A percentile compares a stretch with the other conserved stretches of the same genome.
These are phyloP conservation scores for Microcos paniculata DNA, from an alignment of 345 rosid genomes.

Conservation along the genomic window DNA sequence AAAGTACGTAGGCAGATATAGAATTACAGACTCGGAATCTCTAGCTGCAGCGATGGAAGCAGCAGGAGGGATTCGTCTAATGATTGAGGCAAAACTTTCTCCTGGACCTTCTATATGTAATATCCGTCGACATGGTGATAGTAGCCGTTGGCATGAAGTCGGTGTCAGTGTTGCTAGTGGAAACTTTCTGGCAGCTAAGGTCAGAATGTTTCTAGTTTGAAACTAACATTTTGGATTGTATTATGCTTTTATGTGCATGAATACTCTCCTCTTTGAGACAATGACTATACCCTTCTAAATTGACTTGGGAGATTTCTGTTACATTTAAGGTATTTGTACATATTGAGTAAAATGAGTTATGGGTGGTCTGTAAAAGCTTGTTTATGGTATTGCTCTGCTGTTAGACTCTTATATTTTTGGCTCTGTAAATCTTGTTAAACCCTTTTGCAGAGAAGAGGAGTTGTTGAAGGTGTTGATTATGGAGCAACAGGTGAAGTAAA, in stretches of 20 bases:
- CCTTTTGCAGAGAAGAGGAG: conserved; percentile 79
- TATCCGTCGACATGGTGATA: conserved; percentile 89
- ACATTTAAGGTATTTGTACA: background rate
- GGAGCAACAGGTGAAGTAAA: conserved; percentile 97
- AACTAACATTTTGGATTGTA: background rate
- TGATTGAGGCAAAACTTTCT: conserved; percentile 94
- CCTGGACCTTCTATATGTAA: conserved; percentile 91
- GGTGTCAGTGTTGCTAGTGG: conserved; percentile 97
- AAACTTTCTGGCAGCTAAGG: conserved; percentile 97
- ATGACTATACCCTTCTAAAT: background rate
- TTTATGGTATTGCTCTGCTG: conserved; percentile 1
- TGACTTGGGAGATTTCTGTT: background rate
- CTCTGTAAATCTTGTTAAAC: conserved; percentile 14
- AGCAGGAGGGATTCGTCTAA: conserved; percentile 79
- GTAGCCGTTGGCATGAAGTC: conserved; percentile 81
- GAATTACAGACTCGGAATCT: conserved; percentile 82
- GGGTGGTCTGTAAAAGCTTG: background rate
- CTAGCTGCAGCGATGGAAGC: conserved; percentile 94
- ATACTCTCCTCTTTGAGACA: background rate
- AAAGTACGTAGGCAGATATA: conserved; percentile 69
- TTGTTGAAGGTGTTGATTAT: conserved; percentile 88
- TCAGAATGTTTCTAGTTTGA: conserved; percentile 18
- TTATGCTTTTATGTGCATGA: background rate
- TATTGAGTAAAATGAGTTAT: background rate
- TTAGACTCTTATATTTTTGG: conserved; percentile 4